Percentiles rank a stretch among this genome's conserved stretches.
Evolutionary conservation across 2,329 filamentous ascomycete genomes (phyloP).

Genomic region (Arachnomyces sp.): DNA sequence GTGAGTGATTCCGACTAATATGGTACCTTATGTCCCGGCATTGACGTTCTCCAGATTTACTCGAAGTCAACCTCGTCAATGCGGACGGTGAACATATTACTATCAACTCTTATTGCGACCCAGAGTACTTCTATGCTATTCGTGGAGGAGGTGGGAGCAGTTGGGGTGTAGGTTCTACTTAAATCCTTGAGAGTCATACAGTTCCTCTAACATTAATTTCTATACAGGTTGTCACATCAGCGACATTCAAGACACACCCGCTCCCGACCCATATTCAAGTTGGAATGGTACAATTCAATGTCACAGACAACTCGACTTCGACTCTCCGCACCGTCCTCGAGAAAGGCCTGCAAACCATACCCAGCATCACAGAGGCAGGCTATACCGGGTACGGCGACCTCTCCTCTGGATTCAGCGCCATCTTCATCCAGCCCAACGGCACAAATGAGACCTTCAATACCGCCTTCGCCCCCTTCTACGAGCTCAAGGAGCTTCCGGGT

Average conservation of each 20-base stretch:
- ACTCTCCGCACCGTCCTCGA: constrained; percentile 14
- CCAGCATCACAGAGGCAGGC: constrained; percentile 20
- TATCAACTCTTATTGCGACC: constrained; percentile 19
- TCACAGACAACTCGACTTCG: constrained; percentile 13
- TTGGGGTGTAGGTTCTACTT: constrained; percentile 18
- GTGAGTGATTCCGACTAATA: constrained; percentile 8
- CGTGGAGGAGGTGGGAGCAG: constrained; percentile 20
- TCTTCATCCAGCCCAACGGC: constrained; percentile 23
- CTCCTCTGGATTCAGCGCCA: constrained; percentile 19
- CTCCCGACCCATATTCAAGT: constrained; percentile 22
- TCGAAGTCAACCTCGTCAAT: constrained; percentile 17
- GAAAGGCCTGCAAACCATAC: constrained; percentile 16
- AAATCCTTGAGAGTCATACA: not conserved
- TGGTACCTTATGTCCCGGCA: not conserved
- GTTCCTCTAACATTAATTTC: not conserved
- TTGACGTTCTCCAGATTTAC: constrained; percentile 11
- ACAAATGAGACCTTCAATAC: constrained; percentile 18
- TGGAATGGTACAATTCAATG: constrained; percentile 20
- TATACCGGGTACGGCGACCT: constrained; percentile 23
- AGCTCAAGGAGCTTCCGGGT: constrained; percentile 15
- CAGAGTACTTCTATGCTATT: constrained; percentile 20
- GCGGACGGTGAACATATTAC: constrained; percentile 13
- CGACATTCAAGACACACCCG: constrained; percentile 20
- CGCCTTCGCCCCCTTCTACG: constrained; percentile 13
- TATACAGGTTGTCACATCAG: constrained; percentile 15